Conservation (phyloP, 306 rosid genomes). For the Prosopis cineraria region DNA sequence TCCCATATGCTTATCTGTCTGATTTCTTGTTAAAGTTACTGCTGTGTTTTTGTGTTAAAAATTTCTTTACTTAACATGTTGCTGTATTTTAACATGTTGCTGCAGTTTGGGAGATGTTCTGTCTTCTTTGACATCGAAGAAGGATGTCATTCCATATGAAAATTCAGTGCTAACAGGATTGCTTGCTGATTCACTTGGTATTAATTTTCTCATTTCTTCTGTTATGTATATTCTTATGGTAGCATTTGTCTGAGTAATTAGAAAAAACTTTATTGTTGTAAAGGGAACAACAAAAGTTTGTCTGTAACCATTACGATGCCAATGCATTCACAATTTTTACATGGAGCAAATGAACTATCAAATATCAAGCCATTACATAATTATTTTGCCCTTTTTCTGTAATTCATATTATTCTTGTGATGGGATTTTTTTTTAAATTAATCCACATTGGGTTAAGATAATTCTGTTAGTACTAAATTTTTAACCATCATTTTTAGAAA, state of each 20-base stretch:
- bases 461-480: background rate
- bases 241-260: background rate
- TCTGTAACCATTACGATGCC: background rate
- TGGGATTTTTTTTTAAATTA: background rate
- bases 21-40: background rate
- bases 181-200: conserved; percentile 57
- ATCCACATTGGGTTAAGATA: background rate
- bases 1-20: background rate
- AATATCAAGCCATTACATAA: background rate
- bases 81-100: conserved; percentile 17
- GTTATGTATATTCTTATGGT: too few species aligned
- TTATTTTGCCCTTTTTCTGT: background rate
- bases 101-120: conserved; percentile 58
- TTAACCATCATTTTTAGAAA: background rate
- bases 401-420: background rate
- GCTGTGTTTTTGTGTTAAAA: background rate
- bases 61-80: conserved; percentile 7
- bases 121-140: conserved; percentile 53
- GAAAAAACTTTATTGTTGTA: conserved; percentile 5
- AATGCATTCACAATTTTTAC: background rate
- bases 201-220: conserved; percentile 31
- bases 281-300: background rate
- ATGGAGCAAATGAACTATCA: background rate
- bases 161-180: conserved; percentile 48
- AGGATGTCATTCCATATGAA: conserved; percentile 47